These are phyloP conservation scores for Torulaspora globosa DNA, from an alignment of 1,139 yeast genomes.

Conservation along the genomic window DNA sequence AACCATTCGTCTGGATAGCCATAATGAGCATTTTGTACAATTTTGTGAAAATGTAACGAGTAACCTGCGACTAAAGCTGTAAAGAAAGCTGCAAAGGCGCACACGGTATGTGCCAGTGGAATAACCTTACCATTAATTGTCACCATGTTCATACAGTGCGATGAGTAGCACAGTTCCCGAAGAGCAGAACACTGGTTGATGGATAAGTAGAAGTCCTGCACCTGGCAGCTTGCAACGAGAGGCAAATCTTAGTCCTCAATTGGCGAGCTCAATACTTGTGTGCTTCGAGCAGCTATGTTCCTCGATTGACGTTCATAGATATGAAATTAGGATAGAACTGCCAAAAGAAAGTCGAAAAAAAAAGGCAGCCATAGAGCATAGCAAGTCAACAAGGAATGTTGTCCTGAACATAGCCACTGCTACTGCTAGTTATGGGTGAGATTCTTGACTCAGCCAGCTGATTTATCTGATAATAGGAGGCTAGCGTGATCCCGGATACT, in stretches of 20 bases:
- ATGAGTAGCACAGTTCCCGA: not conserved
- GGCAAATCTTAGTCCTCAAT: not conserved
- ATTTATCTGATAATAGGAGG: no score
- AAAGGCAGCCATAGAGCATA: not conserved
- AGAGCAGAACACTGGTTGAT: not conserved
- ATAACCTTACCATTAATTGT: constrained; percentile 55
- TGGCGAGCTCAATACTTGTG: not conserved
- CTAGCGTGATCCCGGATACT: no score
- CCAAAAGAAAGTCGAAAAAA: not conserved
- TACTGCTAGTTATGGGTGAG: no score
- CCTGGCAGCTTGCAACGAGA: not conserved
- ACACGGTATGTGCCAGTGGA: constrained; percentile 65
- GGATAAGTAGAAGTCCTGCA: not conserved
- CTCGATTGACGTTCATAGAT: not conserved
- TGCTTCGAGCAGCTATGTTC: not conserved
- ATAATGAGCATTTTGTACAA: constrained; percentile 76
- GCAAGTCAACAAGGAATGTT: not conserved
- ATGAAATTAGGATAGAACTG: not conserved
- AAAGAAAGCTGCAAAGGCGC: constrained; percentile 68
- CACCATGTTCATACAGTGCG: constrained; percentile 23
- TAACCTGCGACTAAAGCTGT: constrained; percentile 72
- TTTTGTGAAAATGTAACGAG: constrained; percentile 73
- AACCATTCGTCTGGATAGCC: constrained; percentile 99
- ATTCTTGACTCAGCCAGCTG: no score
- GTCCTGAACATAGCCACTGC: no score